Percentiles rank a stretch among this genome's conserved stretches.
Conservation (phyloP, 805 yeast species). For the Kodamaea hsintzibuensis region DNA sequence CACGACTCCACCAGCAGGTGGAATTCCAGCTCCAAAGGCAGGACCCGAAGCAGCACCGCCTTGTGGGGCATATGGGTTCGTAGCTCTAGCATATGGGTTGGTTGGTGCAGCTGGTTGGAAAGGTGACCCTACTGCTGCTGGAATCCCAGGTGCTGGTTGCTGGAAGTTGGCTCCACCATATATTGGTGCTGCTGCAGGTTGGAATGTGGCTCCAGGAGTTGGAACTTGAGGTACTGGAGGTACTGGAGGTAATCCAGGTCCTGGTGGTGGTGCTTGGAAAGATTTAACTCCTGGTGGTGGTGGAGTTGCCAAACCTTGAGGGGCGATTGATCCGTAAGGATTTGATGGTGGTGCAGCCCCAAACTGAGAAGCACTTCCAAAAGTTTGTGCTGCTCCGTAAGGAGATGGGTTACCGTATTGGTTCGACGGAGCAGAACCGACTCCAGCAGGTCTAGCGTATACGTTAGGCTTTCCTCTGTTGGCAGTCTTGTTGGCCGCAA, state of each 20-base stretch:
- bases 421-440: slow-evolving; percentile 1
- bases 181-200: neutral
- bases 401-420: slow-evolving; percentile 10
- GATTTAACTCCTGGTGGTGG: neutral
- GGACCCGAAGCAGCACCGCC: slow-evolving; percentile 17
- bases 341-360: slow-evolving; percentile 7
- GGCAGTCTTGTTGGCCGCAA: slow-evolving; percentile 3
- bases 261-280: neutral
- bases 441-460: slow-evolving; percentile 3
- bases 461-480: neutral
- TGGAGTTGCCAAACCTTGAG: neutral
- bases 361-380: slow-evolving; percentile 19
- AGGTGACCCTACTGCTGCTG: neutral
- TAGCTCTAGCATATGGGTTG: slow-evolving; percentile 35
- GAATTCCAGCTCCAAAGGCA: slow-evolving; percentile 9
- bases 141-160: neutral
- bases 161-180: neutral
- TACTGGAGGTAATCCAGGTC: neutral
- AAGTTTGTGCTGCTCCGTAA: slow-evolving; percentile 14
- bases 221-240: slow-evolving; percentile 1
- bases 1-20: slow-evolving; percentile 11
- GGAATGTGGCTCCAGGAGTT: slow-evolving; percentile 2
- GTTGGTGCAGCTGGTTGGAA: slow-evolving; percentile 9
- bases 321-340: neutral
- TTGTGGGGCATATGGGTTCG: slow-evolving; percentile 26